Percentiles rank a stretch among this genome's conserved stretches.
Conservation (phyloP, 2,329 filamentous ascomycete species). For the Nothomitra cinnamomea region DNA sequence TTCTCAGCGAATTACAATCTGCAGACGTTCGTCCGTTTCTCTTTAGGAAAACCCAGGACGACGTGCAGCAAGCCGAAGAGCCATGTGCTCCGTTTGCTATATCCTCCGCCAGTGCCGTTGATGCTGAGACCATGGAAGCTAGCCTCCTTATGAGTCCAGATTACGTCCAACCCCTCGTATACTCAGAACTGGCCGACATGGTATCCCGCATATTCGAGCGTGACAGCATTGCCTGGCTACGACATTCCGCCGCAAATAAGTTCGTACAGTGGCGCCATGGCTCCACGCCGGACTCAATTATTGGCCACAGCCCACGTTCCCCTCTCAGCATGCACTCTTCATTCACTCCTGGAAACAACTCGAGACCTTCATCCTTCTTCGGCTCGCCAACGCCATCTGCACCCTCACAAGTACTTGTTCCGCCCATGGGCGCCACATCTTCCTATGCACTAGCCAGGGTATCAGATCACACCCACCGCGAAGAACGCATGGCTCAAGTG, state of each 20-base stretch:
- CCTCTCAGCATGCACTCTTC: constrained; percentile 15
- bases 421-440: constrained; percentile 14
- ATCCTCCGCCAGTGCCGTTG: constrained; percentile 54
- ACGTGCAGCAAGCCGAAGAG: background rate
- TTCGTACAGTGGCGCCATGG: constrained; percentile 50
- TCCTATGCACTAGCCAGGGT: constrained; percentile 43
- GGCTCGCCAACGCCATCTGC: constrained; percentile 15
- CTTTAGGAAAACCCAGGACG: constrained; percentile 33
- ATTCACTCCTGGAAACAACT: constrained; percentile 8
- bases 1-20: constrained; percentile 37
- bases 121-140: constrained; percentile 77
- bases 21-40: constrained; percentile 47
- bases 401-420: constrained; percentile 19
- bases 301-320: constrained; percentile 12
- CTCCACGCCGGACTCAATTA: constrained; percentile 14
- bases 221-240: constrained; percentile 63
- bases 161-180: constrained; percentile 64
- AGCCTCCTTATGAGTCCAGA: constrained; percentile 85
- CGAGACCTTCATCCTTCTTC: constrained; percentile 20
- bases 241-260: constrained; percentile 70
- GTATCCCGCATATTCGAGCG: constrained; percentile 61
- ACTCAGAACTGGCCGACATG: constrained; percentile 55
- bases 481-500: constrained; percentile 48
- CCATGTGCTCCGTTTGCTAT: constrained; percentile 46
- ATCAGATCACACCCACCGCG: constrained; percentile 38